Evolutionary conservation across 441 rosid genomes (phyloP), one percentile per base, ranked within the genome.

Genomic region (Dalechampia spathulata): DNA sequence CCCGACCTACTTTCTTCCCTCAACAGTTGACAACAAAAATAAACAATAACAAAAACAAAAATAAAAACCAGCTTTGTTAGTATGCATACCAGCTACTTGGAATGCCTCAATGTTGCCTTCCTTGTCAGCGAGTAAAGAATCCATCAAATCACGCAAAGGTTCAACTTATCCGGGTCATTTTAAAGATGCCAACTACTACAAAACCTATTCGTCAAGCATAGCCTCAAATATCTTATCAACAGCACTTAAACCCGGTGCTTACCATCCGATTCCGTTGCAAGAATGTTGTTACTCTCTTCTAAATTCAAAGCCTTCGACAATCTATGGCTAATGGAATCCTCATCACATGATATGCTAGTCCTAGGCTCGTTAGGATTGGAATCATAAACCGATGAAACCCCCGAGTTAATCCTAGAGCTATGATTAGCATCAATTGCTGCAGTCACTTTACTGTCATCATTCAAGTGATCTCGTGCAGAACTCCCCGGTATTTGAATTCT

Each of bases 401-500:
- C 50, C 40, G 49, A 51, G 46, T 48, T 64, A 38, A 32, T 52
- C 57, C 37, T 54, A 52, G 62, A 52, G 45, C 62, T 28, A 32
- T 36, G 32, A 38, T 12, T 39, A 4, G 13, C 21, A 62, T 60
- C 60, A 23, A 21, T 62, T 27, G 43, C 66, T 13, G 53, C 61
- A 54, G 49, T 40, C 41, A 58, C 73, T 38, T 66, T 71, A 58
- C 27, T 61, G 30, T 50, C 67, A 47, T 67, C 84, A 42, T 51
- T 71, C 66, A 84, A 63, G 41, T 44, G 64, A 48, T 13, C 44
- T 67, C 63, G 65, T 48, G 50, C 58, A 55, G 81, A 71, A 57
- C 52, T 63, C 58, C 60, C 72, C 15, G 91, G 51, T 43, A 84
- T 48, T 40, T 72, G 78, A 51, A 55, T 74, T 49, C 74, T 55